Evolutionary conservation across 768 basidiomycete genomes (phyloP).

Genomic region (Lanmaoa rubissima): DNA sequence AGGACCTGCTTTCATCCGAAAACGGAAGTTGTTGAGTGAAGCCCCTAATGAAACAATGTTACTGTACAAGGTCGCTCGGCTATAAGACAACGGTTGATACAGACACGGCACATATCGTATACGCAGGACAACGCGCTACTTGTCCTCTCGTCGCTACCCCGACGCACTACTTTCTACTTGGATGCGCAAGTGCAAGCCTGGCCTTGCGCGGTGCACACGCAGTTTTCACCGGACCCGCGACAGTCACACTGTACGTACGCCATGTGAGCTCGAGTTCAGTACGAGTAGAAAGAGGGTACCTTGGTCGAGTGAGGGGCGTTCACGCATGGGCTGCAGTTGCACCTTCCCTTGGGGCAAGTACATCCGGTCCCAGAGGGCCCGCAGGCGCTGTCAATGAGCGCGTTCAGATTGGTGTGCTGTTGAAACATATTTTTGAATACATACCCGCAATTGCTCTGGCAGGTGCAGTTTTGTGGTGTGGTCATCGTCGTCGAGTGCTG

Average conservation of each 20-base stretch:
- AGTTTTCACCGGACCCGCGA: constrained; percentile 16
- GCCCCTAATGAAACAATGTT: neutral
- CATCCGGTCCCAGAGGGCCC: constrained; percentile 33
- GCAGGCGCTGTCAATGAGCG: constrained; percentile 33
- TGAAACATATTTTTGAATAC: neutral
- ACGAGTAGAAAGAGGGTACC: too few species aligned
- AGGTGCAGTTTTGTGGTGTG: constrained; percentile 22
- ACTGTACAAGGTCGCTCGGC: constrained; percentile 15
- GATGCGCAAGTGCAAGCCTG: constrained; percentile 17
- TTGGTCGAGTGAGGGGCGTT: constrained; percentile 30
- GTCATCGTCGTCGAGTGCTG: constrained; percentile 17
- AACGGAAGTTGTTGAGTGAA: constrained; percentile 4
- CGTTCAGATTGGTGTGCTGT: neutral
- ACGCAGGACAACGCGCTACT: neutral
- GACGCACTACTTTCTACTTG: constrained; percentile 9
- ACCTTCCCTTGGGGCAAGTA: constrained; percentile 29
- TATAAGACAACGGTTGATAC: neutral
- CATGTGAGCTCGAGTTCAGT: too few species aligned
- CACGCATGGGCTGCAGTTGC: constrained; percentile 30
- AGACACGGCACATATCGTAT: constrained; percentile 2
- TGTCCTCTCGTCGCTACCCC: constrained; percentile 10
- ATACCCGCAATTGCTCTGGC: constrained; percentile 29
- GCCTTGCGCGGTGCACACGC: constrained; percentile 16
- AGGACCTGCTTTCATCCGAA: constrained; percentile 9
- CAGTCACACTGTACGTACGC: constrained; percentile 19